Conservation (phyloP, 768 basidiomycete genomes). For the Amanita brunnescens region DNA sequence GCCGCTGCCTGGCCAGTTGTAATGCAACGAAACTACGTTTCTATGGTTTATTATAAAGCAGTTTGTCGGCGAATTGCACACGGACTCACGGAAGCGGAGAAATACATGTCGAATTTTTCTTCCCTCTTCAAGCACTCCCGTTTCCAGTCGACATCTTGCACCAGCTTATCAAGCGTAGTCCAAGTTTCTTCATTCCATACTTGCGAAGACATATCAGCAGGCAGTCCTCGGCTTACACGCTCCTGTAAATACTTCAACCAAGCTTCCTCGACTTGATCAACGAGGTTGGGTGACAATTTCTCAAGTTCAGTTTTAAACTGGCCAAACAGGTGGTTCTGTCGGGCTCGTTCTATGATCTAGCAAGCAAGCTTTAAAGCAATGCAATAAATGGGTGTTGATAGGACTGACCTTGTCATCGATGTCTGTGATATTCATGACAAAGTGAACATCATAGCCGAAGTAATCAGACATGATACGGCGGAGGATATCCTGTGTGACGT, state of each 20-base stretch:
- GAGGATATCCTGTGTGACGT: constrained; percentile 90
- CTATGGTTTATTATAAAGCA: constrained; percentile 24
- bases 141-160: constrained; percentile 54
- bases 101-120: constrained; percentile 91
- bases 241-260: constrained; percentile 59
- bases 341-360: constrained; percentile 89
- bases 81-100: constrained; percentile 61
- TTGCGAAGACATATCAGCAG: constrained; percentile 35
- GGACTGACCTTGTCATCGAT: constrained; percentile 91
- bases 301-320: constrained; percentile 47
- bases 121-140: constrained; percentile 65
- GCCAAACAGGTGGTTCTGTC: constrained; percentile 68
- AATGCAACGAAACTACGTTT: constrained; percentile 47
- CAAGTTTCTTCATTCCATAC: constrained; percentile 50
- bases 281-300: constrained; percentile 45
- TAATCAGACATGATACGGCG: constrained; percentile 89
- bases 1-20: constrained; percentile 32
- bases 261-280: constrained; percentile 48
- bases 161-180: constrained; percentile 40
- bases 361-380: neutral
- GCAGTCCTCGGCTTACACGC: constrained; percentile 58
- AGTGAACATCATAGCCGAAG: constrained; percentile 96
- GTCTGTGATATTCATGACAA: constrained; percentile 99
- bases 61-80: constrained; percentile 8
- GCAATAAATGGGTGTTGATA: constrained; percentile 12